phyloP scores from a whole-genome alignment of 1,284 basidiomycete species.

The Erythrobasidium hasegawianum region DNA sequence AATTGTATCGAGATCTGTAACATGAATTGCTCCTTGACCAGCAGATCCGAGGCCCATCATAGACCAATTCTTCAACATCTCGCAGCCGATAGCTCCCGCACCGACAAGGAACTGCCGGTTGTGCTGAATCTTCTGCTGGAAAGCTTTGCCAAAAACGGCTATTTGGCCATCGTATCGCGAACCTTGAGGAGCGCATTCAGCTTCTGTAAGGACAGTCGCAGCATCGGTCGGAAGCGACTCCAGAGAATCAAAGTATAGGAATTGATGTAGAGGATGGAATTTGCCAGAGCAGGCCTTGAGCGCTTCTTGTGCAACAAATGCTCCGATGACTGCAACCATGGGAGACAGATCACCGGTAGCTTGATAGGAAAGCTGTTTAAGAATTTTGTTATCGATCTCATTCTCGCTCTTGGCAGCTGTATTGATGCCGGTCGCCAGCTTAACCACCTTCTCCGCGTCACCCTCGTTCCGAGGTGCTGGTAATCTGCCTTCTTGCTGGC shows the following conservation, averaged over 20 bases:
- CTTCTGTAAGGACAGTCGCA: slow-evolving; percentile 67
- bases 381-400: slow-evolving; percentile 68
- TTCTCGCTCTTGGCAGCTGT: slow-evolving; percentile 56
- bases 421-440: slow-evolving; percentile 70
- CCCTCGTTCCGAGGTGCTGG: slow-evolving; percentile 78
- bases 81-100: slow-evolving; percentile 96
- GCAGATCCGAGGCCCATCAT: slow-evolving; percentile 96
- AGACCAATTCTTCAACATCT: slow-evolving; percentile 99
- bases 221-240: slow-evolving; percentile 71
- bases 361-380: slow-evolving; percentile 86
- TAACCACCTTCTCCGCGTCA: slow-evolving; percentile 71
- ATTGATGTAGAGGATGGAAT: slow-evolving; percentile 94
- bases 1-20: slow-evolving; percentile 98
- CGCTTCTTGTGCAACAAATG: slow-evolving; percentile 96
- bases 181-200: slow-evolving; percentile 75
- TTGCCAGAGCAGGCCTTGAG: slow-evolving; percentile 97
- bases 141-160: slow-evolving; percentile 86
- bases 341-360: slow-evolving; percentile 90
- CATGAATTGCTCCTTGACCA: slow-evolving; percentile 75
- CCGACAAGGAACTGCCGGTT: slow-evolving; percentile 96
- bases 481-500: slow-evolving; percentile 61
- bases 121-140: slow-evolving; percentile 90
- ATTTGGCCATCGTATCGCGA: slow-evolving; percentile 92
- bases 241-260: slow-evolving; percentile 95
- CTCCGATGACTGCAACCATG: slow-evolving; percentile 88